Evolutionary conservation across 805 yeast genomes (phyloP).

Genomic region (Wickerhamomyces queroliae): DNA sequence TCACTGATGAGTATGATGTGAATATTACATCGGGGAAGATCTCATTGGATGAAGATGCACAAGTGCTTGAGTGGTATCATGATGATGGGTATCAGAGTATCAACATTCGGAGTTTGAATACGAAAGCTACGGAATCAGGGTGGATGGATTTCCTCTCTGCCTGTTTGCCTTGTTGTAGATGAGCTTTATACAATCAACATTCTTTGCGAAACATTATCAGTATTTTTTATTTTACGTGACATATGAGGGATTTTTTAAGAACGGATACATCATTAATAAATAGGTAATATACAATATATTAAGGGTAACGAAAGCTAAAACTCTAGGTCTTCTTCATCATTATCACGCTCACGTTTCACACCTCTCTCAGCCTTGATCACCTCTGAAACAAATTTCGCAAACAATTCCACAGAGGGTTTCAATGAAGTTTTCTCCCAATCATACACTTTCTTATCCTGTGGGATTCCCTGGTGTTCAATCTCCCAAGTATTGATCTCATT

Average conservation of each 20-base stretch:
- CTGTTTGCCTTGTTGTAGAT: conserved; percentile 6
- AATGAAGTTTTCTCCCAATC: conserved; percentile 65
- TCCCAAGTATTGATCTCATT: conserved; percentile 54
- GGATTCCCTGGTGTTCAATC: conserved; percentile 14
- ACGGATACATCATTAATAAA: too few species aligned
- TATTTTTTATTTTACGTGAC: too few species aligned
- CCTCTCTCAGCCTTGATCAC: conserved; percentile 49
- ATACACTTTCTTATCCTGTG: conserved; percentile 12
- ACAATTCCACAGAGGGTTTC: conserved; percentile 63
- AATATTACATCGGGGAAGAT: conserved; percentile 52
- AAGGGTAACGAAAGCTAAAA: conserved; percentile 7
- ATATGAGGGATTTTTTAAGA: too few species aligned
- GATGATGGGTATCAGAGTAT: conserved; percentile 31
- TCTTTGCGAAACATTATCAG: too few species aligned
- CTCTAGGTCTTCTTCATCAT: conserved; percentile 16
- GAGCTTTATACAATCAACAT: too few species aligned
- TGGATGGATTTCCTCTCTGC: conserved; percentile 4
- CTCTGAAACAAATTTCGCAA: conserved; percentile 54
- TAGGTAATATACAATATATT: neutral
- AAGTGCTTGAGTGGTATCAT: conserved; percentile 71
- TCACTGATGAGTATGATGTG: conserved; percentile 39
- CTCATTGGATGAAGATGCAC: conserved; percentile 42
- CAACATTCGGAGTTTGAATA: conserved; percentile 7
- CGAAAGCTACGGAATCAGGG: neutral
- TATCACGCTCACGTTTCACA: conserved; percentile 37